Evolutionary conservation across 2,329 filamentous ascomycete genomes (phyloP), one percentile per base, ranked within the genome.

Genomic region (Hypoxylon sp.): DNA sequence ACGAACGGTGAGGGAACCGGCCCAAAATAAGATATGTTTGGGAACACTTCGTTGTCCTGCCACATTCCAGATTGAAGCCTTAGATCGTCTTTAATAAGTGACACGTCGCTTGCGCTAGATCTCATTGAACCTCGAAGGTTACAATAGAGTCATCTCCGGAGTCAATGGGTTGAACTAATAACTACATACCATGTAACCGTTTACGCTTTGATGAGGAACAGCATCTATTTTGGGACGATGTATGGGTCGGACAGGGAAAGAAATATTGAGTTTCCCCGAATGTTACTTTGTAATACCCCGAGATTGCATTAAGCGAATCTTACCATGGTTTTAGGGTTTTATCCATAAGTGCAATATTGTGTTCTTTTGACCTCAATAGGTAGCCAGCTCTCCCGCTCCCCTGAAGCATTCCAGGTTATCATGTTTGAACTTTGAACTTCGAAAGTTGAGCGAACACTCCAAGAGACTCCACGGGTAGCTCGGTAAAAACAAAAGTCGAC

Each of bases 261-360:
- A 28, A 51, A 50, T 56, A 25, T 56, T 43, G 38, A 46, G 19
- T 52, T 61, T 64, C 41, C 41, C 41, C 34, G 51, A 36, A 69
- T 67, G 67, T 28, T 45, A 69, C 63, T 49, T 48, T 67, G 67
- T 17, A 69, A 69, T 69, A 41, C 51, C 60, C 59, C 62, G 58
- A 59, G 11, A 60, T 56, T 63, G 59, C 41, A 63, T 60, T 68
- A 53, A 46, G 25, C 32, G 57, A 48, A 34, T n/a, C 34, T 28
- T 48, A 25, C 43, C 5, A 48, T 28, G 46, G 28, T 6, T 25
- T 25, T 3, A 25, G 5, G 2, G 23, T 25, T 30, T 45, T 50
- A 11, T 23, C 19, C 41, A 17, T 30, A 43, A 36, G 43, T 23
- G 32, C 7, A 17, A 17, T 30, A n/a, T 10, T 17, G 21, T 56